A percentile compares a stretch with the other conserved stretches of the same genome.
These are phyloP conservation scores for Podospora fimiseda DNA, from an alignment of 495 filamentous ascomycete species.

Conservation along the genomic window DNA sequence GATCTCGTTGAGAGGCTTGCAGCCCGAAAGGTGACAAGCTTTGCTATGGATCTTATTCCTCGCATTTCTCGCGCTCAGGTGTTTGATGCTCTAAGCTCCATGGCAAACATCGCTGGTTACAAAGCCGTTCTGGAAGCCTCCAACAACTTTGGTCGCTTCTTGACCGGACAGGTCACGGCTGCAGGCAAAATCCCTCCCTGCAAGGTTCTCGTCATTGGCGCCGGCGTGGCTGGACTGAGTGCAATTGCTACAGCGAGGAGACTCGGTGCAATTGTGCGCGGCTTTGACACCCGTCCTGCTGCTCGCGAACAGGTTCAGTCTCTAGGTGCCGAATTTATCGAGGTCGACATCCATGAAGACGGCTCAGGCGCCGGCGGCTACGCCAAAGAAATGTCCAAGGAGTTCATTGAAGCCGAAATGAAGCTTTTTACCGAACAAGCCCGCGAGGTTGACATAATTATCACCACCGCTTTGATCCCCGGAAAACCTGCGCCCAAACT, in stretches of 20 bases:
- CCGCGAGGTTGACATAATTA: constrained; percentile 77
- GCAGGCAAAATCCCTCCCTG: constrained; percentile 76
- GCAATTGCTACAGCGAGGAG: constrained; percentile 74
- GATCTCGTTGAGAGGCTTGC: constrained; percentile 61
- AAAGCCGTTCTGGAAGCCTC: constrained; percentile 79
- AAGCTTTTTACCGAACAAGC: constrained; percentile 77
- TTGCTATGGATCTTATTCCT: constrained; percentile 82
- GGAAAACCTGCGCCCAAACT: constrained; percentile 69
- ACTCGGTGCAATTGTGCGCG: constrained; percentile 76
- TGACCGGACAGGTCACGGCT: constrained; percentile 78
- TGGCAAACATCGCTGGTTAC: constrained; percentile 85
- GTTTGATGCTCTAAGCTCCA: constrained; percentile 75
- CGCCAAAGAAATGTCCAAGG: constrained; percentile 81
- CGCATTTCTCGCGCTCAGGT: constrained; percentile 75
- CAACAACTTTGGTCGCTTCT: constrained; percentile 73
- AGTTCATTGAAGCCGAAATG: constrained; percentile 84
- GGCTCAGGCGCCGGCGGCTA: constrained; percentile 77
- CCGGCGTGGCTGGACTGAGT: constrained; percentile 73
- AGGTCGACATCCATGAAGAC: constrained; percentile 77
- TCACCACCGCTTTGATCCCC: constrained; percentile 77
- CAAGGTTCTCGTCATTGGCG: constrained; percentile 77
- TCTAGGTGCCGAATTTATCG: constrained; percentile 75
- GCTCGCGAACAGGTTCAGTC: constrained; percentile 80
- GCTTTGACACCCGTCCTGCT: constrained; percentile 73
- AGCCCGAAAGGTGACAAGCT: constrained; percentile 55